Conservation (phyloP, 1,284 basidiomycete genomes). For the Pseudozyma sp. region DNA sequence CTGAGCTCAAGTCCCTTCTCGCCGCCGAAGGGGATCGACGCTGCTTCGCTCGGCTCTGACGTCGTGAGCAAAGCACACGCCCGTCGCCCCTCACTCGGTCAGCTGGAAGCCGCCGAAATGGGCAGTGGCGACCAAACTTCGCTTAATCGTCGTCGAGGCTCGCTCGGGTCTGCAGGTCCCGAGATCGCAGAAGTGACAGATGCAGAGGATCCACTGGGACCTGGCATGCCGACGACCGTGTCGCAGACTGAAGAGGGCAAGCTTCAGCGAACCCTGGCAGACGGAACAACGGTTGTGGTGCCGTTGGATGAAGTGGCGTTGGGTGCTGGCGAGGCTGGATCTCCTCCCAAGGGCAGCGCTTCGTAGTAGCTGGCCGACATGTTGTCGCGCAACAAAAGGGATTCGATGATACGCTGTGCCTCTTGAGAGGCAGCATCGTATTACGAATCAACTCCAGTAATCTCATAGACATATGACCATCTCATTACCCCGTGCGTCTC, state of each 20-base stretch:
- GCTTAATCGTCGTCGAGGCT: slow-evolving; percentile 19
- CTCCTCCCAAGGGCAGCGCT: background rate
- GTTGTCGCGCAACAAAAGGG: no score
- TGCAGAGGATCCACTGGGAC: slow-evolving; percentile 49
- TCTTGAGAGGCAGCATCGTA: background rate
- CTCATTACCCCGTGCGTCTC: no score
- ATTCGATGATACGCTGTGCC: no score
- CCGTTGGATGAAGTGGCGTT: slow-evolving; percentile 66
- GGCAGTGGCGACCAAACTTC: background rate
- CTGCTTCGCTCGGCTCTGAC: slow-evolving; percentile 18
- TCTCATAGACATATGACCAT: background rate
- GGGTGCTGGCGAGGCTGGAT: slow-evolving; percentile 17
- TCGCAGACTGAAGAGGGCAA: slow-evolving; percentile 51
- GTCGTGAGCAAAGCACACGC: slow-evolving; percentile 47
- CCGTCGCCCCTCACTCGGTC: slow-evolving; percentile 45
- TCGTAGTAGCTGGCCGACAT: background rate
- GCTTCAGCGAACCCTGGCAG: slow-evolving; percentile 57
- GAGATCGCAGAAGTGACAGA: slow-evolving; percentile 43
- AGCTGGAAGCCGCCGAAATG: slow-evolving; percentile 33
- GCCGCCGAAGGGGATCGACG: slow-evolving; percentile 9
- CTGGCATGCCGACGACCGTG: slow-evolving; percentile 47
- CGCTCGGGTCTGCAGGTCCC: slow-evolving; percentile 28
- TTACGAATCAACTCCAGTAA: background rate
- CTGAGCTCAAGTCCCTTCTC: slow-evolving; percentile 33
- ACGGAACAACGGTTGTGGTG: slow-evolving; percentile 60